These are phyloP conservation scores for Acarospora socialis DNA, from an alignment of 2,329 filamentous ascomycete genomes.

Conservation along the genomic window DNA sequence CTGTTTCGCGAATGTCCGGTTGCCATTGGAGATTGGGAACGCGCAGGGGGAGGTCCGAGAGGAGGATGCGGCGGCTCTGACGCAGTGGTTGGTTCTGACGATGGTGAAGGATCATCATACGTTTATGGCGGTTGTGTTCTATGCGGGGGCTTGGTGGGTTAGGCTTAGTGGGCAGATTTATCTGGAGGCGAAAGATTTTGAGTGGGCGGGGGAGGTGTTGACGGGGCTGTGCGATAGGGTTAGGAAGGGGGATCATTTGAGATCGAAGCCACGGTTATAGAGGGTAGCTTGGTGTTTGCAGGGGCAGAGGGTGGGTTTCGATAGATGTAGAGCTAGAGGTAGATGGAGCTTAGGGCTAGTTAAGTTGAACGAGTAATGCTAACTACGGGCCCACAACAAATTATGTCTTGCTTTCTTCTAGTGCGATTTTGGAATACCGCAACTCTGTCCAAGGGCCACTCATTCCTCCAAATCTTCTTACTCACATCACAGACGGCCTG, in stretches of 20 bases:
- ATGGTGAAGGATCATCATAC: conserved; percentile 52
- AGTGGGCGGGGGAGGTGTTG: conserved; percentile 49
- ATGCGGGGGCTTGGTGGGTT: conserved; percentile 51
- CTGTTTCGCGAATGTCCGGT: conserved; percentile 55
- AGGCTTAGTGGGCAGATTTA: conserved; percentile 73
- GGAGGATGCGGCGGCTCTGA: conserved; percentile 28
- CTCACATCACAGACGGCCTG: too few relatives aligned
- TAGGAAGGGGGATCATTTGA: conserved; percentile 31
- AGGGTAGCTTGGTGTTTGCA: too few relatives aligned
- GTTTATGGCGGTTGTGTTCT: conserved; percentile 51
- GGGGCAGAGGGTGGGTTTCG: too few relatives aligned
- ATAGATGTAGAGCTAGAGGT: too few relatives aligned
- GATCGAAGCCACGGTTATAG: too few relatives aligned
- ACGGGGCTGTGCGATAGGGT: conserved; percentile 42
- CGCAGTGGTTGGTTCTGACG: conserved; percentile 38
- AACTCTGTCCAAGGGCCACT: too few relatives aligned
- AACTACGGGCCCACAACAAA: too few relatives aligned
- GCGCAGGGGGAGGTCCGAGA: conserved; percentile 22
- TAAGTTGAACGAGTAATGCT: too few relatives aligned
- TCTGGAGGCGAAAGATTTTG: conserved; percentile 65
- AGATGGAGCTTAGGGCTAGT: too few relatives aligned
- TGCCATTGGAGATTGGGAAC: conserved; percentile 44
- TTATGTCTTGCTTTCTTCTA: too few relatives aligned
- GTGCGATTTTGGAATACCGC: too few relatives aligned
- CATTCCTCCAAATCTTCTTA: too few relatives aligned